phyloP scores from a whole-genome alignment of 2,329 filamentous ascomycete genomes.

The Fusarium acutatum region DNA sequence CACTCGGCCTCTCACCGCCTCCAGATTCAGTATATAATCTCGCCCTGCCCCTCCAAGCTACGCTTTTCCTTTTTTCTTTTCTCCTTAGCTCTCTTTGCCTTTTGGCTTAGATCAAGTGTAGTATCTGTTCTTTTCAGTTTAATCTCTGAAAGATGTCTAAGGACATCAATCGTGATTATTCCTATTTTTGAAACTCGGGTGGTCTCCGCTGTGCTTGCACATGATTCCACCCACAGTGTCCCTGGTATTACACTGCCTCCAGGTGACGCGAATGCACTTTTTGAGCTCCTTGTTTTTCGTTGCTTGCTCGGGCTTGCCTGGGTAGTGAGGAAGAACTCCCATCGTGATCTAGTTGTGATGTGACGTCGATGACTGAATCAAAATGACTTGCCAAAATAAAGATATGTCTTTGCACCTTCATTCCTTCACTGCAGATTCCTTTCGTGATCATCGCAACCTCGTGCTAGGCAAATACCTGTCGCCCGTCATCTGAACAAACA shows the following conservation, averaged over 20 bases:
- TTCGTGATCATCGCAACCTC: not conserved
- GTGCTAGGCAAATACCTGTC: constrained; percentile 2
- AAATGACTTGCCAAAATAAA: not conserved
- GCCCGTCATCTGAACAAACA: not conserved
- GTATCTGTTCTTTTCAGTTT: constrained; percentile 98
- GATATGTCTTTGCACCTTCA: not conserved
- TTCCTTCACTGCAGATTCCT: not conserved
- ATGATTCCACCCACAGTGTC: constrained; percentile 52
- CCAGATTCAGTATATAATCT: constrained; percentile 31
- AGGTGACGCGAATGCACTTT: constrained; percentile 50
- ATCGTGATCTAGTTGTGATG: fast-evolving
- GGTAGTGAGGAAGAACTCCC: constrained; percentile 58
- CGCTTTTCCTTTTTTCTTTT: constrained; percentile 42
- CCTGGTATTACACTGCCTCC: constrained; percentile 47
- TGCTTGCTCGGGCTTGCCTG: constrained; percentile 49
- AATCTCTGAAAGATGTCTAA: constrained; percentile 88
- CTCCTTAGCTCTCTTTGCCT: constrained; percentile 58
- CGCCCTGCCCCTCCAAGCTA: constrained; percentile 13
- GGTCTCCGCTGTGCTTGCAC: constrained; percentile 54
- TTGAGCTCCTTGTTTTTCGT: constrained; percentile 49
- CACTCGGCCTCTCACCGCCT: constrained; percentile 11
- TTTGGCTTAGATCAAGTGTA: constrained; percentile 92
- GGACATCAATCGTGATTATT: constrained; percentile 80
- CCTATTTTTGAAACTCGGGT: constrained; percentile 63
- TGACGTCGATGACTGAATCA: fast-evolving